Conservation (phyloP, 768 basidiomycete species). For the Rhizopogon salebrosus region DNA sequence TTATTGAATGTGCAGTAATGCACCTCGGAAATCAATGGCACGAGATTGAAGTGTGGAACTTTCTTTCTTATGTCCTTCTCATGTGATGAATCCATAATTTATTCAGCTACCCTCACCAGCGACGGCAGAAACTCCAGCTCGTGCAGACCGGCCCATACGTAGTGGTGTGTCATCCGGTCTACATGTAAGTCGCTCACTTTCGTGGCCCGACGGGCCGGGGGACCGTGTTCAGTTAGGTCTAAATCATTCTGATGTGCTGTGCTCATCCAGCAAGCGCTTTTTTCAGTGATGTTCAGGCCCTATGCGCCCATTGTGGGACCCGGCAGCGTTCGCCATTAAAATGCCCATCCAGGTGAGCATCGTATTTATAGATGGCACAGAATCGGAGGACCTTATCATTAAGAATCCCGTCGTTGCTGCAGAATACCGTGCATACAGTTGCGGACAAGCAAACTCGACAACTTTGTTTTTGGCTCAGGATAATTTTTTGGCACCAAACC, state of each 20-base stretch:
- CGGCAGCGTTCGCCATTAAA: constrained; percentile 21
- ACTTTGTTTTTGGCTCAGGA: too few species aligned
- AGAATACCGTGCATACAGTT: constrained; percentile 25
- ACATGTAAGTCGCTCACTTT: constrained; percentile 10
- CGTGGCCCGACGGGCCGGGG: too few species aligned
- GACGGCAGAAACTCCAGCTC: constrained; percentile 24
- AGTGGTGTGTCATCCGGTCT: constrained; percentile 28
- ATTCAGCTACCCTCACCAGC: constrained; percentile 8
- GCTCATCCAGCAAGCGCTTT: constrained; percentile 14
- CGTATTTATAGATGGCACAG: neutral
- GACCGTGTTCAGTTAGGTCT: too few species aligned
- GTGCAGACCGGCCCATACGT: constrained; percentile 29
- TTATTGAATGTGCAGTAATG: neutral
- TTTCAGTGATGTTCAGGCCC: constrained; percentile 27
- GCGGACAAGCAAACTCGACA: too few species aligned
- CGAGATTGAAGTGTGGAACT: constrained; percentile 17
- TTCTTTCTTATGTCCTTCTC: too few species aligned
- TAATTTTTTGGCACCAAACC: neutral
- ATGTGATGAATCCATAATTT: neutral
- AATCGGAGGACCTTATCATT: constrained; percentile 22
- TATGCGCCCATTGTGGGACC: constrained; percentile 20
- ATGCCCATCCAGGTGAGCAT: constrained; percentile 26
- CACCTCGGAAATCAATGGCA: constrained; percentile 25
- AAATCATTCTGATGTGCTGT: neutral
- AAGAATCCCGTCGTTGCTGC: constrained; percentile 12